Evolutionary conservation across 805 yeast species (phyloP).

Genomic region (Candida hispaniensis): DNA sequence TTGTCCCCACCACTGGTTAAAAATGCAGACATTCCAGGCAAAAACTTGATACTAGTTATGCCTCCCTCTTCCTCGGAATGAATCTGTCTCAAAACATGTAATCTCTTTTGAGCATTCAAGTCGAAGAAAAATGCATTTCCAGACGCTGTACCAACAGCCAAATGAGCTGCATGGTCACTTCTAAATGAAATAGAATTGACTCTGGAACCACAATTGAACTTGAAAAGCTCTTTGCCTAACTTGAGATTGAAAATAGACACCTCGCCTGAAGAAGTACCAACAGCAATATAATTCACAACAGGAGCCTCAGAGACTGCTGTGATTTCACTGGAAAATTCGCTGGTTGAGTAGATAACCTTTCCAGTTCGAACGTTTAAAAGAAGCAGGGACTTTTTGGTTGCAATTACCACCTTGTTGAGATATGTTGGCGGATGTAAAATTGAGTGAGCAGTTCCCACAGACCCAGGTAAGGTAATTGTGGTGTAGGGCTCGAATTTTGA

Average conservation of each 20-base stretch:
- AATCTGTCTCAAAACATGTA: slow-evolving; percentile 62
- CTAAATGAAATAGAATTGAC: slow-evolving; percentile 64
- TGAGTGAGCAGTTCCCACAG: slow-evolving; percentile 63
- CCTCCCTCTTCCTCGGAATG: slow-evolving; percentile 73
- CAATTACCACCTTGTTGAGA: slow-evolving; percentile 74
- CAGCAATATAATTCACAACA: slow-evolving; percentile 69
- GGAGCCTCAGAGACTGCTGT: slow-evolving; percentile 77
- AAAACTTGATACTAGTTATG: slow-evolving; percentile 56
- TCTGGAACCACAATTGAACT: slow-evolving; percentile 32
- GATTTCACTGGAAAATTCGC: slow-evolving; percentile 41
- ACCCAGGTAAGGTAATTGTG: slow-evolving; percentile 42
- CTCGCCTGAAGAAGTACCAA: slow-evolving; percentile 63
- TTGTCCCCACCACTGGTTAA: slow-evolving; percentile 90
- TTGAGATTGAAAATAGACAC: slow-evolving; percentile 57
- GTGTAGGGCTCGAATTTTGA: slow-evolving; percentile 49
- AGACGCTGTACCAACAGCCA: slow-evolving; percentile 63
- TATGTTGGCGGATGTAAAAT: slow-evolving; percentile 82
- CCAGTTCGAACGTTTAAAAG: slow-evolving; percentile 71
- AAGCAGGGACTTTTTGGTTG: slow-evolving; percentile 53
- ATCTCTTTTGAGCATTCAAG: slow-evolving; percentile 55
- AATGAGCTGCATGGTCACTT: slow-evolving; percentile 78
- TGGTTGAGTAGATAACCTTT: slow-evolving; percentile 49
- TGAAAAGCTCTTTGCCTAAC: slow-evolving; percentile 45
- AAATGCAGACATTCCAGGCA: slow-evolving; percentile 85
- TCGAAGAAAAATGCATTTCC: slow-evolving; percentile 88